Evolutionary conservation across 1,284 basidiomycete species (phyloP).

Genomic region (Malassezia dermatis): DNA sequence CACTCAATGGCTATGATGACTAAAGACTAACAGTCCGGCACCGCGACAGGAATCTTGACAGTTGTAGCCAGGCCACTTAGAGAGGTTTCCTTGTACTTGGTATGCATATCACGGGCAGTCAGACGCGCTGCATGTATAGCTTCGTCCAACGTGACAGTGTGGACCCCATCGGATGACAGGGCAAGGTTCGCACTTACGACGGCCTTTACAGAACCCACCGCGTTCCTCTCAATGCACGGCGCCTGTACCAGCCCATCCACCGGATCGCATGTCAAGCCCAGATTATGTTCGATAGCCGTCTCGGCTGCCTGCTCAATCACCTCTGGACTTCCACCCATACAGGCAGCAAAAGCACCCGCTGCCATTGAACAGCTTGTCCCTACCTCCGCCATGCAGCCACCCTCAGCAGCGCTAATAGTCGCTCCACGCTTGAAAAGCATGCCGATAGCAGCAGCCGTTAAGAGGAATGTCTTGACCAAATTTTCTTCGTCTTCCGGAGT

Average conservation of each 20-base stretch:
- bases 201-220: constrained; percentile 58
- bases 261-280: constrained; percentile 39
- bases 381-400: constrained; percentile 50
- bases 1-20: background rate
- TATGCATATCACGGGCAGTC: constrained; percentile 59
- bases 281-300: constrained; percentile 62
- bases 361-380: constrained; percentile 79
- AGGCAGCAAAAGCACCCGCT: constrained; percentile 81
- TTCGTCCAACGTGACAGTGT: constrained; percentile 80
- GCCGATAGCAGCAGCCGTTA: constrained; percentile 73
- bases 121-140: constrained; percentile 91
- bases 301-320: constrained; percentile 69
- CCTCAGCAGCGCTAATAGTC: constrained; percentile 85
- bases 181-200: constrained; percentile 70
- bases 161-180: constrained; percentile 69
- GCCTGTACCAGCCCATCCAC: constrained; percentile 70
- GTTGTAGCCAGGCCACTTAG: constrained; percentile 35
- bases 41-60: constrained; percentile 37
- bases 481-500: constrained; percentile 67
- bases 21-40: constrained; percentile 33
- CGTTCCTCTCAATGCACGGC: constrained; percentile 72
- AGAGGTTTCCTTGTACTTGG: constrained; percentile 45
- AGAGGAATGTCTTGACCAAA: constrained; percentile 70
- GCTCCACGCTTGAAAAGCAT: constrained; percentile 97
- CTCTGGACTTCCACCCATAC: constrained; percentile 49